Conservation (phyloP, 2,329 filamentous ascomycete species). For the Bisporella sp. region DNA sequence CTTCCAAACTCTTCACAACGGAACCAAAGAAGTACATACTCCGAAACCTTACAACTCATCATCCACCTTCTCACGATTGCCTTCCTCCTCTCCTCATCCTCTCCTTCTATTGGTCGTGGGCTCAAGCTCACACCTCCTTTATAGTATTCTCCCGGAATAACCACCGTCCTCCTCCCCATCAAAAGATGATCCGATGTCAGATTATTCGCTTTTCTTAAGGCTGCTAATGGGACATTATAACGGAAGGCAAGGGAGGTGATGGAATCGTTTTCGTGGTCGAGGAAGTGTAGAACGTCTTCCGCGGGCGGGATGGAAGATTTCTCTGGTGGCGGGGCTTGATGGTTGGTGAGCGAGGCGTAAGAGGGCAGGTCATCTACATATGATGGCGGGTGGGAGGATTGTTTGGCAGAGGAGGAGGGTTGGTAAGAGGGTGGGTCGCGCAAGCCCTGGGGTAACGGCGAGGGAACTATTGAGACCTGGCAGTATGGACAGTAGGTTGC, state of each 20-base stretch:
- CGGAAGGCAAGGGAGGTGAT: constrained; percentile 62
- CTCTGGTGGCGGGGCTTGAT: constrained; percentile 9
- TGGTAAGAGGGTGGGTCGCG: constrained; percentile 63
- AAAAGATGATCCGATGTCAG: constrained; percentile 67
- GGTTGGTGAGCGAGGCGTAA: constrained; percentile 15
- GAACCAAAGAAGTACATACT: constrained; percentile 43
- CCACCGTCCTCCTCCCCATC: constrained; percentile 57
- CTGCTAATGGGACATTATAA: constrained; percentile 60
- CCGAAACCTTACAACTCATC: constrained; percentile 68
- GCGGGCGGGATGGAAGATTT: constrained; percentile 24
- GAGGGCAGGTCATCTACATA: constrained; percentile 28
- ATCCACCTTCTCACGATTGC: constrained; percentile 68
- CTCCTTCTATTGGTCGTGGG: constrained; percentile 63
- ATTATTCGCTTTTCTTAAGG: constrained; percentile 60
- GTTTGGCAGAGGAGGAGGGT: constrained; percentile 17
- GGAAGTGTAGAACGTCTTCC: constrained; percentile 68
- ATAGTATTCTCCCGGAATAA: constrained; percentile 67
- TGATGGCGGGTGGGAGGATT: constrained; percentile 30
- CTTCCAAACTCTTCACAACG: background rate
- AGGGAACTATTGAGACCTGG: constrained; percentile 59
- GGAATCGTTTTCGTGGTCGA: constrained; percentile 62
- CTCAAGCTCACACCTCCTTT: constrained; percentile 60
- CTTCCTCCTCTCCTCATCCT: constrained; percentile 67
- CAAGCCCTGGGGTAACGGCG: constrained; percentile 56
- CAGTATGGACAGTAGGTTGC: constrained; percentile 62